Evolutionary conservation across 2,329 filamentous ascomycete species (phyloP).

Genomic region (Parastagonospora avenae): DNA sequence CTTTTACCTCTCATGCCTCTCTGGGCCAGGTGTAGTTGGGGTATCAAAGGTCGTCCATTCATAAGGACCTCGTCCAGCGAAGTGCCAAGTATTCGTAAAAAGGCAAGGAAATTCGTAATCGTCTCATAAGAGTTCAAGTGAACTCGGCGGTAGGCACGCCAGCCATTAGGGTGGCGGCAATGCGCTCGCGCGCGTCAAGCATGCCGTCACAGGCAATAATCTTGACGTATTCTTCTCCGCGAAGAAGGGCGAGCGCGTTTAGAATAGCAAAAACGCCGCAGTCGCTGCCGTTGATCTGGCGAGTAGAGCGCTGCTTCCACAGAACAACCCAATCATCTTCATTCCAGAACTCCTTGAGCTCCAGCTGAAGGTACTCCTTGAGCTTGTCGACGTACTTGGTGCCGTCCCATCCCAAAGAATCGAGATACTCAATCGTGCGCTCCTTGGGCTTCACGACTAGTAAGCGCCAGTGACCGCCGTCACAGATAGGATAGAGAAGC

Average conservation of each 20-base stretch:
- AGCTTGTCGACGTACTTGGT: slow-evolving; percentile 27
- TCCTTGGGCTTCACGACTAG: slow-evolving; percentile 67
- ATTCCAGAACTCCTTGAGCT: slow-evolving; percentile 62
- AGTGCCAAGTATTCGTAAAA: slow-evolving; percentile 1
- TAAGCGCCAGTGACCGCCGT: slow-evolving; percentile 71
- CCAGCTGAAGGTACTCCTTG: slow-evolving; percentile 61
- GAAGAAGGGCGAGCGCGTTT: slow-evolving; percentile 67
- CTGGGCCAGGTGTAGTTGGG: background rate
- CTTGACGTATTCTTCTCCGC: slow-evolving; percentile 43
- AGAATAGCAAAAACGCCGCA: slow-evolving; percentile 79
- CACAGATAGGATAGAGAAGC: slow-evolving; percentile 72
- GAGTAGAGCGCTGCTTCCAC: slow-evolving; percentile 52
- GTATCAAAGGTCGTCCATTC: slow-evolving; percentile 19
- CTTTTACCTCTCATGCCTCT: too few species aligned
- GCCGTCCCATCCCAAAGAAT: slow-evolving; percentile 62
- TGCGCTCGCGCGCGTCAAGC: slow-evolving; percentile 62
- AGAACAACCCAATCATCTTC: slow-evolving; percentile 65
- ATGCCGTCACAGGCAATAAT: slow-evolving; percentile 62
- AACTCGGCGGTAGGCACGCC: slow-evolving; percentile 42
- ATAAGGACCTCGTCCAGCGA: slow-evolving; percentile 12
- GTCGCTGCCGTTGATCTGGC: slow-evolving; percentile 71
- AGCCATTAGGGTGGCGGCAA: slow-evolving; percentile 70
- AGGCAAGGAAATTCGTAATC: background rate
- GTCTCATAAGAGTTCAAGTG: slow-evolving; percentile 16
- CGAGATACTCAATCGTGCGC: slow-evolving; percentile 69